These are phyloP conservation scores for Heritiera fomes DNA, from an alignment of 345 rosid genomes.

Conservation along the genomic window DNA sequence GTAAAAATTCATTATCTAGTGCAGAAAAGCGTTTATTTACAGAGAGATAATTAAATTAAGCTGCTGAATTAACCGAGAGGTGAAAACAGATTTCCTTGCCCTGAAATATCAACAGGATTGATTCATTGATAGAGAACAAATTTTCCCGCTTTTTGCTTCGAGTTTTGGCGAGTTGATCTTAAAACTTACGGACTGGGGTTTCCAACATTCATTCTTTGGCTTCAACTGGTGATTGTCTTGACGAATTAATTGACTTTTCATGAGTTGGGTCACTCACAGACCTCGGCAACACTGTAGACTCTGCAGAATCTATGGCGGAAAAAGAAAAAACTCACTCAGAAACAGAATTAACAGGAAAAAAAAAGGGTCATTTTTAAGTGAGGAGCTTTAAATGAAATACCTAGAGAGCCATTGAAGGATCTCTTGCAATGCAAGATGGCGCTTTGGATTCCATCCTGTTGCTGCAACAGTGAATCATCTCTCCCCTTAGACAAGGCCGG, in stretches of 20 bases:
- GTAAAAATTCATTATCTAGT: background rate
- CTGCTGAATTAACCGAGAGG: background rate
- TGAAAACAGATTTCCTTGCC: background rate
- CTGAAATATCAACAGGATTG: background rate
- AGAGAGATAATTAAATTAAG: background rate
- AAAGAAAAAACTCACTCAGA: background rate
- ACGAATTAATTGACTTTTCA: conserved; percentile 34
- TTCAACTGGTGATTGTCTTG: conserved; percentile 27
- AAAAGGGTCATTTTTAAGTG: background rate
- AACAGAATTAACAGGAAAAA: background rate
- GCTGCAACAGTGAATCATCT: conserved; percentile 90
- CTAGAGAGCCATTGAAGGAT: conserved; percentile 85
- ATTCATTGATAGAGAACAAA: background rate
- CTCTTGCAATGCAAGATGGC: conserved; percentile 97
- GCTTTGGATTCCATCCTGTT: conserved; percentile 90
- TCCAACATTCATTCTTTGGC: conserved; percentile 8
- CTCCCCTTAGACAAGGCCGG: conserved; percentile 52
- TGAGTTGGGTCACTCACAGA: conserved; percentile 61
- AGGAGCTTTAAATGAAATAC: conserved; percentile 31
- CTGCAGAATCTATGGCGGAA: conserved; percentile 52
- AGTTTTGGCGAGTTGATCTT: background rate
- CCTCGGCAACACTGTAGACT: conserved; percentile 54
- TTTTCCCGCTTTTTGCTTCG: conserved; percentile 19
- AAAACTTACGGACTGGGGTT: background rate
- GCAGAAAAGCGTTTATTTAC: conserved; percentile 17